Evolutionary conservation across 2,329 filamentous ascomycete species (phyloP), one percentile per base, ranked within the genome.

Genomic region (Myriangium duriaei): DNA sequence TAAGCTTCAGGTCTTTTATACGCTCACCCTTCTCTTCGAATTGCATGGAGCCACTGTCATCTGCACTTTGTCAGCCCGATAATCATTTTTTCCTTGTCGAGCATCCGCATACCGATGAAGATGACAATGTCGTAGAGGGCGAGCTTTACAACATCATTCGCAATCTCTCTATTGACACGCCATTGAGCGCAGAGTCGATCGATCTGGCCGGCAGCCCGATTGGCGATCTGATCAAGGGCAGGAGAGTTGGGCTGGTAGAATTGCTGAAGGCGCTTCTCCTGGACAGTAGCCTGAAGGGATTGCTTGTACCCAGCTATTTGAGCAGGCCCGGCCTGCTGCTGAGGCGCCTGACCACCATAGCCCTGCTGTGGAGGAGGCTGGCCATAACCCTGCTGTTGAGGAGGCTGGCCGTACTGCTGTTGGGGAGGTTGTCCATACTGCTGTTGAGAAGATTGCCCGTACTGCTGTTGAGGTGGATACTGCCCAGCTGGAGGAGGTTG

Each of bases 11-110:
- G 47, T 81, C 76, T 45, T 76, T 70, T 58, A 80, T 79, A 43
- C 77, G 72, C 49, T 74, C 68, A 30, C 76, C 76, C 41, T 71
- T 68, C 52, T 80, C 75, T 49, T 79, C 75, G 46, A 81, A 79
- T 40, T 71, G 65, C 67, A 81, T 81, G 13, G 76, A 80, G 30
- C 77, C 76, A 51, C 72, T 77, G 60, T 81, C 76, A 47, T 81
- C 76, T 62, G 34, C 3, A 11, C 5, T 19, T 11, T n/a, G 33
- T 54, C 31, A 53, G 46, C 34, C 7, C 5, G 11, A 13, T 29
- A n/a, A 30, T 7, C 14, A 11, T 5, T 4, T 11, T 11, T 12
- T 14, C n/a, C 10, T 3, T 12, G 4, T 26, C 11, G 4, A 7
- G n/a, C 21, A 26, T 17, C n/a, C 14, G 13, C 52, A 18, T 49